Percentiles rank a stretch among this genome's conserved stretches.
These are phyloP conservation scores for Pseudogymnoascus sp. DNA, from an alignment of 2,329 filamentous ascomycete genomes.

Conservation along the genomic window DNA sequence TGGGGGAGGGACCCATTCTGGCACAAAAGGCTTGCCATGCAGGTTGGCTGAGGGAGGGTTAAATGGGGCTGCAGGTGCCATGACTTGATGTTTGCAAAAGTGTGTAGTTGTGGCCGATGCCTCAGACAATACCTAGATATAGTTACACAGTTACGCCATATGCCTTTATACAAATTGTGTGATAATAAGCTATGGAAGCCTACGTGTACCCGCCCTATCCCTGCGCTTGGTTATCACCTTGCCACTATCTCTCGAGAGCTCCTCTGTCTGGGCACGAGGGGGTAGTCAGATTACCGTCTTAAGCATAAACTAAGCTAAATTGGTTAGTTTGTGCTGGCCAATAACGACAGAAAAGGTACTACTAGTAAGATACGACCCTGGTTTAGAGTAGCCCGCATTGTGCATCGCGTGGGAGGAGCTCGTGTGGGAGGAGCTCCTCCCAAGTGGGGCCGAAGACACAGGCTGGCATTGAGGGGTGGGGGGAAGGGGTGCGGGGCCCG, in stretches of 20 bases:
- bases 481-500: not conserved
- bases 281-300: not conserved
- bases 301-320: not conserved
- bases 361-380: not conserved
- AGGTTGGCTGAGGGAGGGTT: constrained; percentile 35
- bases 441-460: not conserved
- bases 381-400: not conserved
- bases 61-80: constrained; percentile 32
- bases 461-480: not conserved
- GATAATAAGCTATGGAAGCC: not conserved
- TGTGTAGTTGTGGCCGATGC: not conserved
- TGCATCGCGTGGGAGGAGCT: not conserved
- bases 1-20: constrained; percentile 37
- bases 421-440: constrained; percentile 22
- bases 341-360: not conserved
- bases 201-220: not conserved
- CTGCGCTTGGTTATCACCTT: not conserved
- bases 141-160: not conserved
- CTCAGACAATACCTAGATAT: not conserved
- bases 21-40: constrained; percentile 36
- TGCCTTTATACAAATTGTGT: constrained; percentile 6
- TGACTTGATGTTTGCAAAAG: constrained; percentile 1
- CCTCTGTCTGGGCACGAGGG: constrained; percentile 12
- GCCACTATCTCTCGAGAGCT: not conserved
- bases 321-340: not conserved